Base-by-base conservation (phyloP, 345 rosid species). In the Populus tremula region DNA sequence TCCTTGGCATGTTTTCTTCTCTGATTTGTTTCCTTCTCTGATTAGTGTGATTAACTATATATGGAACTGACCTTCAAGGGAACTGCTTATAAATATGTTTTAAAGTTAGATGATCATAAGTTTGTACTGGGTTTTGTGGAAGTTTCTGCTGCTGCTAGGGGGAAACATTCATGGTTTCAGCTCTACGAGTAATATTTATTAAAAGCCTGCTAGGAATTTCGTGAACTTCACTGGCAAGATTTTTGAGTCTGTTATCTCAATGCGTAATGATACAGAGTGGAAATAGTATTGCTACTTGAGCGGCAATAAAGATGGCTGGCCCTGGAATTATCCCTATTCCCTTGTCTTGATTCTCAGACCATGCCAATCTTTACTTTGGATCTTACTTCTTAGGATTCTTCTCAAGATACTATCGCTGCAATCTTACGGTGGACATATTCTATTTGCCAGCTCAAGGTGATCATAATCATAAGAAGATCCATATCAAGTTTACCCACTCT, bases 361-460 rank as follows among this genome's bases (percentile, higher is more conserved):
- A 64, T 64, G 76, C 73, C 82, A 80, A 67, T 36, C 62, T 21
- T 54, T 21, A 2, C 62, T 54, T 63, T 1, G 8, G 67, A 54
- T 54, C 21, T 18, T 75, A 27, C 74, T 78, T 74, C 78, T 63
- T 78, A 69, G 72, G 86, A 82, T 84, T 80, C 78, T 71, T 78
- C 64, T 21, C 67, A 75, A 59, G 1, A 53, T 82, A 68, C 70
- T 18, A 45, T 29, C 70, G 10, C 35, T 49, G 6, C 11, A 12
- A 54, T 56, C 20, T 53, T 14, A 6, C 13, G 50, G 45, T 18
- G 8, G 49, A 12, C 38, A 6, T 31, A 47, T 18, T 70, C 21
- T 20, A 49, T 8, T 18, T 29, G 14, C 27, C 23, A 23, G 64
- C 7, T 63, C 35, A 62, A 62, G 27, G 21, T 31, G 0, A 5